Evolutionary conservation across 1,284 basidiomycete genomes (phyloP).

Genomic region (Vanrija sp.): DNA sequence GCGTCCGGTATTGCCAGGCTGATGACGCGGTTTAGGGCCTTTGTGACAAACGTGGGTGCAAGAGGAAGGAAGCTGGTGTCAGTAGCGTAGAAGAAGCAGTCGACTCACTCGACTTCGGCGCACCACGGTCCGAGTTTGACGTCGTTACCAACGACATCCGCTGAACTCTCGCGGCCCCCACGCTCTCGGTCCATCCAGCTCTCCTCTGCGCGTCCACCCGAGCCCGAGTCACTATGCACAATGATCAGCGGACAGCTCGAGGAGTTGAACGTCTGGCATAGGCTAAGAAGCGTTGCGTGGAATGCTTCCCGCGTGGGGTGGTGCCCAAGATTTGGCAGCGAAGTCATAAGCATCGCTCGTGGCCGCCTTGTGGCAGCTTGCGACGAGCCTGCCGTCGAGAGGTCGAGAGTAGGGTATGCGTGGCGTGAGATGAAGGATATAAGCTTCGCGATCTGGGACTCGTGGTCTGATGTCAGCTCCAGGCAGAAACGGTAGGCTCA

Average conservation of each 20-base stretch:
- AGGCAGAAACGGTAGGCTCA: constrained; percentile 1
- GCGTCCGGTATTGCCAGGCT: constrained; percentile 51
- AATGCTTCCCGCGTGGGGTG: constrained; percentile 68
- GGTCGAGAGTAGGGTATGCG: constrained; percentile 61
- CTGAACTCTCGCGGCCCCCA: constrained; percentile 54
- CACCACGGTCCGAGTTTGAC: constrained; percentile 67
- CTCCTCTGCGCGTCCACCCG: constrained; percentile 60
- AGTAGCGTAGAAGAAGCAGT: too few species aligned
- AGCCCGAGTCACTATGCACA: constrained; percentile 76
- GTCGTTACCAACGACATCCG: constrained; percentile 53
- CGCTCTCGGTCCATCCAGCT: constrained; percentile 51
- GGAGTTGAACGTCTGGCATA: constrained; percentile 52
- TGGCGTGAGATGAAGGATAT: constrained; percentile 67
- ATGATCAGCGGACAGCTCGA: constrained; percentile 68
- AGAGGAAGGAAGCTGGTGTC: constrained; percentile 77
- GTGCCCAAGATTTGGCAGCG: constrained; percentile 85
- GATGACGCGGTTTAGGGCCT: constrained; percentile 68
- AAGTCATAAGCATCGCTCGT: constrained; percentile 75
- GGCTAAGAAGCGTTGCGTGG: constrained; percentile 63
- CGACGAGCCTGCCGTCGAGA: constrained; percentile 51
- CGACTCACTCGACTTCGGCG: constrained; percentile 66
- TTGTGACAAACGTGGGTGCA: constrained; percentile 75
- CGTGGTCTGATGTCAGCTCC: constrained; percentile 50
- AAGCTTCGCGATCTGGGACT: constrained; percentile 69
- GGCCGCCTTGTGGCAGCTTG: constrained; percentile 14